Evolutionary conservation across 2,329 filamentous ascomycete species (phyloP), one percentile per base, ranked within the genome.

Genomic region (Penicillium paneum): DNA sequence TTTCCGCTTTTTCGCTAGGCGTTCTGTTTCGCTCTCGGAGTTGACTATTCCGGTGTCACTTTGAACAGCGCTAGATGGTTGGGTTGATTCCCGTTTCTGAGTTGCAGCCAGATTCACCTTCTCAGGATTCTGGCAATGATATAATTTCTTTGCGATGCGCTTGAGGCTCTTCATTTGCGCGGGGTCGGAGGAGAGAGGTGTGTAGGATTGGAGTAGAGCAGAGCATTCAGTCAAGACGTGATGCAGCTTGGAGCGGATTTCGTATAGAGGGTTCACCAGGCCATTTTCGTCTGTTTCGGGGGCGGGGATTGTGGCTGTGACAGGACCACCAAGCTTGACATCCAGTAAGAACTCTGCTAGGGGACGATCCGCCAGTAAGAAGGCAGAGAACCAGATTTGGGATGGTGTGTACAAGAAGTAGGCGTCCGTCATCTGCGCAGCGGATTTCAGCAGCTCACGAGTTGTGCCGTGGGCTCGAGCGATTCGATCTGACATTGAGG

Each of bases 391-490:
- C 86, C 92, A 92, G 70, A 97, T 96, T 72, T 99, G 94, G 24
- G 90, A 89, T 0, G 94, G 94, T 0, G 93, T 93, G 75, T 90
- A 97, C 73, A 96, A 88, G 75, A 97, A 97, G 76, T 97, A 97
- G n/a, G 85, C 91, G 66, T 99, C 94, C 26, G 93, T 96, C 57
- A 97, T 81, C 47, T 96, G 78, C 0, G 91, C 89, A 54, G 90
- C 89, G 51, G 86, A 88, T 68, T 90, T 90, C 51, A 95, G 82
- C 43, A 90, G 80, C 19, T 86, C 83, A 39, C 89, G 83, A 0
- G 92, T 89, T 49, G 81, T 82, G n/a, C 79, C 79, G 68, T 96
- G 91, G 0, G 90, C 90, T 11, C 79, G 79, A 28, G 76, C 76
- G 47, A 85, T 78, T 19, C 83, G 77, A 53, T 79, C 71, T 26